phyloP scores from a whole-genome alignment of 78 protist genomes.

The Bigelowiella natans region DNA sequence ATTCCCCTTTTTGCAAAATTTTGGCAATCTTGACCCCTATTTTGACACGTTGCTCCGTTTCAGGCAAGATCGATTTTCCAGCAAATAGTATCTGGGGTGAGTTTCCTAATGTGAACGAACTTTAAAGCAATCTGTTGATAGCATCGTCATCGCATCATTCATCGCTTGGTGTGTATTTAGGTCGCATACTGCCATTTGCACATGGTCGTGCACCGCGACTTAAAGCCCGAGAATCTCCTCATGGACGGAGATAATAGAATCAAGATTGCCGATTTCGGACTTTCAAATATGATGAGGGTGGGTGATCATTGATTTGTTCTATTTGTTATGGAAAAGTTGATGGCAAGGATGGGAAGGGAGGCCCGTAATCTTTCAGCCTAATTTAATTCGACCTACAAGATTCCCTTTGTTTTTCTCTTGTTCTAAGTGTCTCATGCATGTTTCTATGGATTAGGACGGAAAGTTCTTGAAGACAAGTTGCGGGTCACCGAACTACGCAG shows the following conservation, averaged over 20 bases:
- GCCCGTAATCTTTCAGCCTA: no score
- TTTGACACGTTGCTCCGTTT: constrained; percentile 36
- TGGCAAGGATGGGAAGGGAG: no score
- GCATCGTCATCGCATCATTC: background rate
- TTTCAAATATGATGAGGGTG: constrained; percentile 56
- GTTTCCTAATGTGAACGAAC: constrained; percentile 94
- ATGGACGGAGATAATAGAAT: constrained; percentile 38
- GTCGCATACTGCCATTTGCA: constrained; percentile 20
- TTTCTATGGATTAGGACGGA: no score
- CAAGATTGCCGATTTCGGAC: constrained; percentile 96
- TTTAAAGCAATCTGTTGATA: constrained; percentile 16
- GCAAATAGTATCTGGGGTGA: constrained; percentile 89
- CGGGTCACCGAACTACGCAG: constrained; percentile 98
- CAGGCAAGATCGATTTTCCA: constrained; percentile 88
- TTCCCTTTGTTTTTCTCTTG: no score
- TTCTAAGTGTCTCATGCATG: no score
- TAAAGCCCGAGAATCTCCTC: constrained; percentile 94
- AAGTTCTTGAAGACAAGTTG: constrained; percentile 83
- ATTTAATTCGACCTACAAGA: no score
- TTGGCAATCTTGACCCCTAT: no score
- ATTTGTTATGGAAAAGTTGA: no score
- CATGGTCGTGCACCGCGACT: constrained; percentile 91
- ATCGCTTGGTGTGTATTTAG: background rate
- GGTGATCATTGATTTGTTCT: background rate
- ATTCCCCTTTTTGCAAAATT: no score